A percentile compares a stretch with the other conserved stretches of the same genome.
Conservation (phyloP, 768 basidiomycete genomes). For the Trametes maxima region DNA sequence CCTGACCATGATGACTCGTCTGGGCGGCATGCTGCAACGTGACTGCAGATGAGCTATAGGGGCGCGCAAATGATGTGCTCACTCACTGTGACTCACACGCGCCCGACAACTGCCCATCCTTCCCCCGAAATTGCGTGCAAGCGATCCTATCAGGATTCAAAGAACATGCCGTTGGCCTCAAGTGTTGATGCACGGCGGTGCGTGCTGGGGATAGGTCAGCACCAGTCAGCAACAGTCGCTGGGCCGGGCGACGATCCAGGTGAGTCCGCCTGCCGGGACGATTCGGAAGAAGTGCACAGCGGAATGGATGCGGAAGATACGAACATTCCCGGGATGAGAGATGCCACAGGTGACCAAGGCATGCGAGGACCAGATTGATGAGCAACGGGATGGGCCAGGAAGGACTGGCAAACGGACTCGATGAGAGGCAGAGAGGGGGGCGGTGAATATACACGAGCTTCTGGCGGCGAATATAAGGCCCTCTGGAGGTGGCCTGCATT, state of each 20-base stretch:
- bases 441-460: not conserved
- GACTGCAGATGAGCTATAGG: slow-evolving; percentile 11
- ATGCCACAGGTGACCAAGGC: not conserved
- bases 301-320: slow-evolving; percentile 6
- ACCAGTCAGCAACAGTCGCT: not conserved
- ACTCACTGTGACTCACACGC: slow-evolving; percentile 18
- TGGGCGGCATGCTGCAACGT: not conserved
- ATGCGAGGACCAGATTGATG: not conserved
- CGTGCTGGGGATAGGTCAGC: not conserved
- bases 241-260: slow-evolving; percentile 11
- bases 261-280: slow-evolving; percentile 2
- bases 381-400: not conserved
- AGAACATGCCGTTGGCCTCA: not conserved
- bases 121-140: slow-evolving; percentile 15
- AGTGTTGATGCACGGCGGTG: not conserved
- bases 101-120: slow-evolving; percentile 19
- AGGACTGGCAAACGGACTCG: not conserved
- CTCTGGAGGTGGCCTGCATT: slow-evolving; percentile 1
- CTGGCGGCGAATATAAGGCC: slow-evolving; percentile 12
- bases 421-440: not conserved
- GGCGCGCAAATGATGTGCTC: slow-evolving; percentile 14
- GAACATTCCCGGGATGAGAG: not conserved
- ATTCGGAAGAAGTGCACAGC: slow-evolving; percentile 12
- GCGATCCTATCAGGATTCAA: slow-evolving; percentile 8
- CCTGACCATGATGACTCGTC: not conserved